phyloP scores from a whole-genome alignment of 1,284 basidiomycete genomes.

The Apiotrichum brassicae region DNA sequence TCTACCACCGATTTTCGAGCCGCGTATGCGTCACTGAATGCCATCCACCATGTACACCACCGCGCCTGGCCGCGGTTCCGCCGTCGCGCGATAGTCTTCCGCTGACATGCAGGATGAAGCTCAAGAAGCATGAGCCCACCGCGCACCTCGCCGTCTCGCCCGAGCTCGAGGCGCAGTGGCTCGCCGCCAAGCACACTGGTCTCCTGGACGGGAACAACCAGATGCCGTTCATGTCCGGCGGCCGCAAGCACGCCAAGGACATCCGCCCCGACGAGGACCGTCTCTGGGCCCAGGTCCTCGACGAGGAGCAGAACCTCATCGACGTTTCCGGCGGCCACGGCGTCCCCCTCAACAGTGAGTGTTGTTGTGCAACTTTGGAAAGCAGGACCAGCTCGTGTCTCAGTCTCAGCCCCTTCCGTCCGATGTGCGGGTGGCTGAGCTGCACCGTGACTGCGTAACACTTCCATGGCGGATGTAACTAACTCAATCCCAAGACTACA shows the following conservation, averaged over 20 bases:
- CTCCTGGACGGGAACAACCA: constrained; percentile 46
- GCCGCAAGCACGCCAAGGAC: constrained; percentile 42
- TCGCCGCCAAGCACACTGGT: constrained; percentile 73
- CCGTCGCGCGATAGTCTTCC: no score
- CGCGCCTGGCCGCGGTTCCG: no score
- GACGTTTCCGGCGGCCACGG: constrained; percentile 67
- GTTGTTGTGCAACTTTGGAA: background rate
- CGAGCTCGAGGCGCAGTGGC: constrained; percentile 67
- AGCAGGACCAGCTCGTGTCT: no score
- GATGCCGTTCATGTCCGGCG: constrained; percentile 64
- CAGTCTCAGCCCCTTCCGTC: constrained; percentile 1
- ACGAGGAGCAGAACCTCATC: constrained; percentile 45
- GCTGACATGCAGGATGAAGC: constrained; percentile 56
- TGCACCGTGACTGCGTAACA: no score
- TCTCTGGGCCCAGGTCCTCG: constrained; percentile 66
- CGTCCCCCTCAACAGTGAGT: constrained; percentile 84
- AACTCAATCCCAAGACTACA: constrained; percentile 78
- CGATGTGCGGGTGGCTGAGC: no score
- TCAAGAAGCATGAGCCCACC: constrained; percentile 64
- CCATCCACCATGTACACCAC: constrained; percentile 23
- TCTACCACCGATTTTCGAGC: no score
- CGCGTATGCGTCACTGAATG: constrained; percentile 30
- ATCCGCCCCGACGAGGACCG: constrained; percentile 47
- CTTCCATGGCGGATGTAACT: no score
- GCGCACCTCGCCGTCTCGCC: constrained; percentile 53